Base-by-base conservation (phyloP, 768 basidiomycete species). In the Podaxis rugospora region DNA sequence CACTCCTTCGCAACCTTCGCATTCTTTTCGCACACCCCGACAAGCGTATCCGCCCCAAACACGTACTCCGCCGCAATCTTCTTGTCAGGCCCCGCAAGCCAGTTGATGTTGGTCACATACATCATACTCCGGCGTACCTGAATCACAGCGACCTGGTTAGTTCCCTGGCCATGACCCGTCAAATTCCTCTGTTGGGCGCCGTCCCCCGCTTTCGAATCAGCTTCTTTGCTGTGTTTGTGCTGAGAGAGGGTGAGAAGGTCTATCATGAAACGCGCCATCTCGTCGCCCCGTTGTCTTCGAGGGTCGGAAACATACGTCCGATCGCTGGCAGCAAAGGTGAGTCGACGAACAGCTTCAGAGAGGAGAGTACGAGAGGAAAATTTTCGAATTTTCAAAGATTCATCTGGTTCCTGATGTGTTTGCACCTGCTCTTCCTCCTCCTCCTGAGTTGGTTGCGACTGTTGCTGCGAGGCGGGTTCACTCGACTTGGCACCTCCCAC, bases 201-300 rank as follows among this genome's bases (percentile, higher is more conserved):
- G 25, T 32, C 18, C 35, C 52, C 77, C 81, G n/a, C 70, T 5
- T 75, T 77, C 51, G 74, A 72, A 32, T 32, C 32, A 32, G 7
- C 32, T 32, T 32, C 32, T 32, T 32, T 32, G 5, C 74, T 67
- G 49, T 71, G 68, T 62, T 74, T 75, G 42, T 79, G 77, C 61
- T 80, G 82, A 11, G 85, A 82, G 58, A 85, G 78, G 0, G 86
- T 84, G 58, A 91, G 76, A 1, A 92, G 74, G 66, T 89, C 90
- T 3, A 89, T 90, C 89, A 91, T 89, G 62, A 89, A 83, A 13
- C 87, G 83, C n/a, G 87, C 68, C 32, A 89, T 86, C 65, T 84
- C 57, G 23, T 57, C 47, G 32, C 86, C 66, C 55, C 82, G 83
- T 10, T 75, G 72, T 35, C 75, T 78, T 55, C 78, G 77, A 3